Evolutionary conservation across 176 grass and related monocot genomes (phyloP), one percentile per base, ranked within the genome.

Genomic region (Aegilops tauschii): DNA sequence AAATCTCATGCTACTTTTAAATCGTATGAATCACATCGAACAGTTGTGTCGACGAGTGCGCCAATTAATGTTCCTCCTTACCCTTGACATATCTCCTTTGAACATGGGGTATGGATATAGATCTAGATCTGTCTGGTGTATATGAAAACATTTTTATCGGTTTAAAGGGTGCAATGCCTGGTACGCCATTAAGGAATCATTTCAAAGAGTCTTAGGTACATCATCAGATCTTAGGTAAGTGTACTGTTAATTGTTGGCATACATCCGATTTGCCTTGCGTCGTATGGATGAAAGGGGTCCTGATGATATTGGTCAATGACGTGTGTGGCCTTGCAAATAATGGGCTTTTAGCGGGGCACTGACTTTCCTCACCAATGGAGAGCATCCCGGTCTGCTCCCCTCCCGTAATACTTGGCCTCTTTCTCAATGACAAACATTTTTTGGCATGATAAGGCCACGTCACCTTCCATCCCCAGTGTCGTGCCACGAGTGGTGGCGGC

Each of bases 401-500:
- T 52, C 49, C 14, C 1, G 0, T 52, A 14, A 12, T 52, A 52
- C 14, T 17, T 17, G 49, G 14, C 49, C 16, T 59, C 20, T 59
- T 59, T 21, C 56, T 59, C 20, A 8, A 58, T 58, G 54, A 0
- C 3, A 21, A 0, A 0, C 2, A 21, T 21, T 59, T 59, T 21
- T 59, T 59, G 2, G 56, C 6, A 59, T 0, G 20, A 59, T 21
- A 59, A 59, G 56, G 20, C 75, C 52, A 83, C 47, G 3, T 47
- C 82, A 6, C 49, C 82, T 73, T 20, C 78, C 16, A 18, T 52
- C 56, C 3, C 70, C 71, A 34, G 66, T 25, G 34, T 66, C 42
- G 39, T 80, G 50, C 77, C 80, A 17, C 18, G 69, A 64, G 77
- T 85, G 2, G 50, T 84, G 64, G 63, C 56, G 64, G 76, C 87